Evolutionary conservation across 495 filamentous ascomycete species (phyloP), one percentile per base, ranked within the genome.

Genomic region (Thermochaetoides thermophila): DNA sequence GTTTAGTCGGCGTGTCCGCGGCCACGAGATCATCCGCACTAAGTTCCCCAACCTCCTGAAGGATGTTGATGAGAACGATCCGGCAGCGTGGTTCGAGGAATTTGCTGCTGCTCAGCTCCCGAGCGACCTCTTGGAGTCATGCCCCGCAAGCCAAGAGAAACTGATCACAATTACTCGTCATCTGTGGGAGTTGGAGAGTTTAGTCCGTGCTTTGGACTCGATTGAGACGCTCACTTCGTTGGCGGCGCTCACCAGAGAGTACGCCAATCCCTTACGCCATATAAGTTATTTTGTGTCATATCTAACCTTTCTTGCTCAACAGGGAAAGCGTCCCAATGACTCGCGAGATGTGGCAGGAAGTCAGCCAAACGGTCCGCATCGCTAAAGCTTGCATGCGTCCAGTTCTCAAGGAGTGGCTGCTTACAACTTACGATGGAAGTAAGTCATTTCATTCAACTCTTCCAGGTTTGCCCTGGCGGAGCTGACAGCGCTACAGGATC

Each of bases 141-240:
- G 50, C 35, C 50, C 41, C 9, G 14, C 56, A 16, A 39, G 51
- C 22, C 45, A 42, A 16, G 55, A 58, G 5, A 49, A 61, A 17
- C 28, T 78, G n/a, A 44, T 65, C 16, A 56, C 57, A 18, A 62
- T 74, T 31, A 70, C 74, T 1, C 64, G 66, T 22, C 71, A 68
- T n/a, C 77, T 79, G 51, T 69, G 68, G 38, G 81, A 87, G 41
- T 66, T 92, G 22, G 77, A 86, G 53, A 62, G 65, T 31, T 57
- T 92, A 17, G 71, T 79, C 25, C 55, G 65, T 16, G 69, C 69
- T 2, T 64, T 92, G 35, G 71, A 78, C 46, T 53, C 69, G 3
- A 56, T 91, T 48, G 73, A 83, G 47, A 62, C 61, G 1, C 39
- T 64, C 13, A 59, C 57, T 7, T 64, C 61, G 3, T 43, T 68